These are phyloP conservation scores for Neopestalotiopsis rosae DNA, from an alignment of 2,329 filamentous ascomycete genomes.

Conservation along the genomic window DNA sequence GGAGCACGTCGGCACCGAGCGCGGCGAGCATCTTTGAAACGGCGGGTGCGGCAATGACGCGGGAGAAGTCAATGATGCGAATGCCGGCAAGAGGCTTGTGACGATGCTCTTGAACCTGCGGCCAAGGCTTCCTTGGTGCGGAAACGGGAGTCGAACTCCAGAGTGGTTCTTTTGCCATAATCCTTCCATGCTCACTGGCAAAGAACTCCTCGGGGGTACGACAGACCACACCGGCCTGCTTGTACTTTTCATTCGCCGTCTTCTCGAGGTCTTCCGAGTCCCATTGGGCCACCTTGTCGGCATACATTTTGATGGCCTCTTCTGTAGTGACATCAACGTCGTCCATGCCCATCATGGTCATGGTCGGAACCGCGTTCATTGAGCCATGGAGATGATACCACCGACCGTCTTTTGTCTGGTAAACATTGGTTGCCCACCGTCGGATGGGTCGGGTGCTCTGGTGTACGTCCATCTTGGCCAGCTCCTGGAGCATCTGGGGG, in stretches of 20 bases:
- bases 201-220: conserved; percentile 39
- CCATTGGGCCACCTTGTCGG: conserved; percentile 28
- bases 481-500: conserved; percentile 26
- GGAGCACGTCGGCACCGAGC: conserved; percentile 76
- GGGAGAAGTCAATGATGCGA: conserved; percentile 75
- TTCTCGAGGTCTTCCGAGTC: conserved; percentile 36
- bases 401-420: conserved; percentile 38
- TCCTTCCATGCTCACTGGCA: conserved; percentile 21
- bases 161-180: conserved; percentile 29
- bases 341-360: conserved; percentile 36
- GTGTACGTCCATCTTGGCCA: conserved; percentile 30
- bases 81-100: conserved; percentile 56
- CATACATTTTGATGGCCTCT: conserved; percentile 31
- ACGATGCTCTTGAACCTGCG: conserved; percentile 30
- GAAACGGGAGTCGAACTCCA: conserved; percentile 22
- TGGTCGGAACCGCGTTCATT: conserved; percentile 34
- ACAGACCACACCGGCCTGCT: conserved; percentile 38
- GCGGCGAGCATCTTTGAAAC: conserved; percentile 73
- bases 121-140: conserved; percentile 25
- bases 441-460: conserved; percentile 34
- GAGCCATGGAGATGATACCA: conserved; percentile 43
- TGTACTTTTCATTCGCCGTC: conserved; percentile 38
- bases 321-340: conserved; percentile 30
- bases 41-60: conserved; percentile 77
- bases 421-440: conserved; percentile 36